Evolutionary conservation across 805 yeast genomes (phyloP), one percentile per base, ranked within the genome.

Genomic region (Cyberlindnera maclurae): DNA sequence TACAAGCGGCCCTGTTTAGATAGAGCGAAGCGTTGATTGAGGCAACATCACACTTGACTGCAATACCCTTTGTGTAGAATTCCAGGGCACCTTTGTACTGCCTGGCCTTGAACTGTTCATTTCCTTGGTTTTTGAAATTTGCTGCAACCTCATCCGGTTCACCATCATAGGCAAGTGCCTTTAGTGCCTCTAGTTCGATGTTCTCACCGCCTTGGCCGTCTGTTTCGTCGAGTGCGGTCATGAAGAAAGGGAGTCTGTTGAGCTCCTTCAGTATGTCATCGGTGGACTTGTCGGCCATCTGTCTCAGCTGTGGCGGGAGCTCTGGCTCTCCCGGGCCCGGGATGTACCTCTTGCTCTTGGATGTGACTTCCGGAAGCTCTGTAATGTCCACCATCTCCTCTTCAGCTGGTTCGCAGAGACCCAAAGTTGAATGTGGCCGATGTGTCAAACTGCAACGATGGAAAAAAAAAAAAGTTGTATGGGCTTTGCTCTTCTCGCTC

Each of bases 101-200:
- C 50, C 81, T 85, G 9, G 65, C 65, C 57, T 76, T 80, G 63
- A 71, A 93, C 42, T 84, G 73, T 12, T 87, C 97, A 58, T 94
- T 93, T 5, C 98, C 99, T 57, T 90, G 97, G 44, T 75, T 79
- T 46, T 88, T 87, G 66, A 89, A 93, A 54, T 88, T 89, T 17
- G 75, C 70, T 4, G 97, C 97, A 27, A 88, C 68, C 54, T 93
- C 98, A 52, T 82, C 79, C 0, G 97, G 96, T 46, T 87, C 95
- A 33, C 97, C 98, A 36, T 93, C 98, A 55, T 86, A 88, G 0
- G 94, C 96, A 49, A 93, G 66, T 5, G 96, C 90, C 55, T 81
- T 82, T 41, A 93, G 68, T 0, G 98, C 98, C 55, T 90, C 97
- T 13, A 93, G 63, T 37, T 77, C 80, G 4, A 68, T 55, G 53